Conservation (phyloP, 768 basidiomycete species). For the Auricularia sp. region DNA sequence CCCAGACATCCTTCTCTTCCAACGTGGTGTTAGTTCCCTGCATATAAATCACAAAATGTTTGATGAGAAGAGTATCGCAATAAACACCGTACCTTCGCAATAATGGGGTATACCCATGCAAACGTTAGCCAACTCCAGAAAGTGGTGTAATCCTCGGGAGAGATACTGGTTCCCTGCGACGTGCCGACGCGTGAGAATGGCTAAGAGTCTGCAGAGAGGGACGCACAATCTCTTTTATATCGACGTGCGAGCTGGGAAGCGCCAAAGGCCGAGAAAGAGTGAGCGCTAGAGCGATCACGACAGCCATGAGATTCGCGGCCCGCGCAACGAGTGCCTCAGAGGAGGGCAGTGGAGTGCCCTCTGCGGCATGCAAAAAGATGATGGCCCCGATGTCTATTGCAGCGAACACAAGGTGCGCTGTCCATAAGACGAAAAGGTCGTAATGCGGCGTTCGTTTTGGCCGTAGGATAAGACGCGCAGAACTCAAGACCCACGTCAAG, state of each 20-base stretch:
- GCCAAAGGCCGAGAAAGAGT: constrained; percentile 56
- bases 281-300: constrained; percentile 34
- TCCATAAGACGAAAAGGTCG: constrained; percentile 53
- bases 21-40: constrained; percentile 47
- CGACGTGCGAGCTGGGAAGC: constrained; percentile 44
- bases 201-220: background rate
- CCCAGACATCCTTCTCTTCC: constrained; percentile 63
- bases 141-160: constrained; percentile 68
- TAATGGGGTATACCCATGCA: constrained; percentile 57
- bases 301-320: constrained; percentile 33
- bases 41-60: background rate
- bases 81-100: constrained; percentile 30
- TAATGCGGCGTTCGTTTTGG: constrained; percentile 49
- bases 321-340: constrained; percentile 17
- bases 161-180: constrained; percentile 39
- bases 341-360: constrained; percentile 33
- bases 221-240: constrained; percentile 54
- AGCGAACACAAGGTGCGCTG: constrained; percentile 34
- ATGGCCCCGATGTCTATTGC: constrained; percentile 43
- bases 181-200: background rate
- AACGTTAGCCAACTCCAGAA: constrained; percentile 67
- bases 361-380: constrained; percentile 32
- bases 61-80: background rate
- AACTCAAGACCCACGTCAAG: constrained; percentile 52
- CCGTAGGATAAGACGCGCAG: constrained; percentile 38